Evolutionary conservation across 2,329 filamentous ascomycete genomes (phyloP), one percentile per base, ranked within the genome.

Genomic region (Aspergillus arachidicola): DNA sequence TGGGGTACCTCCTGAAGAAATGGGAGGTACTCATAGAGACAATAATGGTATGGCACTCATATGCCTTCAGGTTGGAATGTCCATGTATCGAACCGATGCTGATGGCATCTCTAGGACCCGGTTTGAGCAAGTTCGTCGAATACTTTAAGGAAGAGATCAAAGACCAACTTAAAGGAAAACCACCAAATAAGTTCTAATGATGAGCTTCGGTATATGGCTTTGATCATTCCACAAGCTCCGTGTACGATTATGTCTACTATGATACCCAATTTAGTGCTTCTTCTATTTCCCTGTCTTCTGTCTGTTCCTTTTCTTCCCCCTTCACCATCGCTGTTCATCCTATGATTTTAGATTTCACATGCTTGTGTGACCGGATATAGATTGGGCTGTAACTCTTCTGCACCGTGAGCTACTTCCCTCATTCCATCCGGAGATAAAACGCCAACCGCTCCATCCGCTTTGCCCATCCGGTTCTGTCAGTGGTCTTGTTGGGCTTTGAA

Each of bases 91-190:
- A 36, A 10, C 30, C 6, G 4, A 12, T 21, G 51, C 51, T 54
- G n/a, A 54, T 36, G 30, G 60, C 30, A 23, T 63, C 26, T 57
- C 4, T 41, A 73, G 73, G 71, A 61, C 69, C 69, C 26, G 68
- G 71, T 30, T 11, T 74, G 19, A 74, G 70, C 28, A 70, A 75
- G 46, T 79, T 81, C 59, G 46, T 78, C 21, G 66, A 72, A 21
- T 72, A 78, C 56, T 81, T 81, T 68, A 79, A 74, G 68, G 78
- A 81, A 64, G 79, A 81, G 61, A 66, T 81, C 55, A 76, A 77
- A 68, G 76, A 78, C 53, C 79, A 80, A 54, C 69, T 79, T 46
- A 80, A 78, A 61, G 76, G 77, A 36, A 76, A 75, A 32, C 72
- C 76, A 16, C 68, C 69, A 36, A 75, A 73, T 48, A 76, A 75